Base-by-base conservation (phyloP, 306 rosid genomes). In the Coriaria nepalensis region DNA sequence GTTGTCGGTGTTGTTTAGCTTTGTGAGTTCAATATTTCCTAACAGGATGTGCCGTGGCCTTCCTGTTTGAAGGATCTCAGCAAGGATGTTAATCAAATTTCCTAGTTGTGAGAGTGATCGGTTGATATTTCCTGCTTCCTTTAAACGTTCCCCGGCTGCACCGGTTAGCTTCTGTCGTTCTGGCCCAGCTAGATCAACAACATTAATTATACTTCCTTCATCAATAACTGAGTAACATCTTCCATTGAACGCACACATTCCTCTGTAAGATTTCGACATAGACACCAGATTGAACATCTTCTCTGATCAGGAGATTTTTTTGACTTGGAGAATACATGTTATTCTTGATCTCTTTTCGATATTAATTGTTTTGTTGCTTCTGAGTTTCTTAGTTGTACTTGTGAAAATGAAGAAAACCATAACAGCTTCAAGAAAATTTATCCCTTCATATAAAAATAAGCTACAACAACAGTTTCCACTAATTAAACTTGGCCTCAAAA, bases 41-140 rank as follows among this genome's bases (percentile, higher is more conserved):
- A 85, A 92, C 7, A 96, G 99, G 72, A 92, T 82, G 73, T 92
- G 99, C 52, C 99, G 78, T 54, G 79, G 99, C 68, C 77, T 92
- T 73, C 99, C 99, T 14, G 93, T 77, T 63, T 86, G 99, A 65
- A 96, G 86, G 73, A 92, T 74, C 77, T 92, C 99, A 10, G 99
- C 99, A 33, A 92, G 99, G 56, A 92, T 92, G 75, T 92, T 92
- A 56, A 92, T 92, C 78, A 92, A 75, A 72, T 86, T 92, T 86
- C 99, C 99, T 43, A 92, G 96, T 72, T 92, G 99, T 49, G 99
- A 92, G 63, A 85, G 94, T 40, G 99, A 92, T 69, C 99, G 68
- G 59, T 92, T 92, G 57, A 92, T 92, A 74, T 86, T 92, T 57
- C 96, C 96, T 40, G 99, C 99, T 72, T 92, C 99, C 78, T 86